Conservation (phyloP, 192 early-diverging fungal species). For the Coemansia sp. region DNA sequence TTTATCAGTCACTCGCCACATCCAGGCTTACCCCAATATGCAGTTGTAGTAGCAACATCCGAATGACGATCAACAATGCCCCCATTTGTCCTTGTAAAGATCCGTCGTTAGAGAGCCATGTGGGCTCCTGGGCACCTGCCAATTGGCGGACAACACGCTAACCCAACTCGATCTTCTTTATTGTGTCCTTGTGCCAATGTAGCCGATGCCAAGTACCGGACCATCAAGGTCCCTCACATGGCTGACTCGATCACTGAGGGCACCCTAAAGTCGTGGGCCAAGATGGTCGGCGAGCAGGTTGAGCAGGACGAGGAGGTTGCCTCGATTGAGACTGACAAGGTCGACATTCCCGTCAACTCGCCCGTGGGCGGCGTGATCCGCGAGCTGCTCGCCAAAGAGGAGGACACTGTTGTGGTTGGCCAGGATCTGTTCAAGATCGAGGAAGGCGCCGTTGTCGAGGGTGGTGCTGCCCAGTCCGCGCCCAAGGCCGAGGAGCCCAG, state of each 20-base stretch:
- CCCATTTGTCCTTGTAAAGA: background rate
- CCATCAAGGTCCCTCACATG: constrained; percentile 93
- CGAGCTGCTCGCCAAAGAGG: constrained; percentile 79
- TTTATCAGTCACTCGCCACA: constrained; percentile 13
- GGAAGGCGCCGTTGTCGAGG: constrained; percentile 50
- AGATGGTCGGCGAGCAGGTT: constrained; percentile 95
- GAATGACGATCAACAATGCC: constrained; percentile 17
- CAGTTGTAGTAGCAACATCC: background rate
- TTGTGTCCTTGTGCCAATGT: constrained; percentile 16
- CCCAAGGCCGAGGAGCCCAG: constrained; percentile 31
- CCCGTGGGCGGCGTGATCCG: constrained; percentile 87
- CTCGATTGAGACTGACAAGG: constrained; percentile 99
- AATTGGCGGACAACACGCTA: background rate
- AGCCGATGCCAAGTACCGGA: constrained; percentile 53
- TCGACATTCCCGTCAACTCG: constrained; percentile 97
- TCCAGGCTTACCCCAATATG: background rate
- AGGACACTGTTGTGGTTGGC: constrained; percentile 87
- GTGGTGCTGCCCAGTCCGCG: constrained; percentile 49
- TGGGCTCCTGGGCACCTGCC: background rate
- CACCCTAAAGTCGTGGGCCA: constrained; percentile 92
- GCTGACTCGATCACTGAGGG: constrained; percentile 99
- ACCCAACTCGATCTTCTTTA: background rate
- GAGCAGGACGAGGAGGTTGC: constrained; percentile 92
- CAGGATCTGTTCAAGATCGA: constrained; percentile 94
- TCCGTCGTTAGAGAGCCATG: background rate